Conservation (phyloP, 2,329 filamentous ascomycete genomes). For the Fusarium siculi region DNA sequence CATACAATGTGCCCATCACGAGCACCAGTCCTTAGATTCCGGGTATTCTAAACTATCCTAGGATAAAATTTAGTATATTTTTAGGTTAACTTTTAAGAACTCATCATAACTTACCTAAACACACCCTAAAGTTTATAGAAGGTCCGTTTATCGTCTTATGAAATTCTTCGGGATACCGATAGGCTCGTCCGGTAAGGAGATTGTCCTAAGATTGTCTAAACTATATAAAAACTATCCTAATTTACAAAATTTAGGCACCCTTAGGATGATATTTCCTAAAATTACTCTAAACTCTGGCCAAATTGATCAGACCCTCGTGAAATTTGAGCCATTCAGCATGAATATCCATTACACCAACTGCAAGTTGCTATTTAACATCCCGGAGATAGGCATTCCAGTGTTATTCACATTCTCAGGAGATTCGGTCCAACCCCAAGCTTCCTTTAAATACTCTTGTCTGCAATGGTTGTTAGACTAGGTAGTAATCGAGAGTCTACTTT, state of each 20-base stretch:
- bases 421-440: constrained; percentile 41
- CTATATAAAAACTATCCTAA: neutral
- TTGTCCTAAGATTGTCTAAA: neutral
- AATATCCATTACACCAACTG: constrained; percentile 9
- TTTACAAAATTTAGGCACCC: neutral
- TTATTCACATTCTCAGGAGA: constrained; percentile 24
- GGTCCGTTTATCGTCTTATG: too few relatives aligned
- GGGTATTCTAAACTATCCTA: too few relatives aligned
- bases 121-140: too few relatives aligned
- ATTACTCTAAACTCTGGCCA: neutral
- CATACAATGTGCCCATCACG: too few relatives aligned
- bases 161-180: too few relatives aligned
- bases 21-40: too few relatives aligned
- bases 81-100: too few relatives aligned
- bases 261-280: neutral
- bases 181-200: neutral
- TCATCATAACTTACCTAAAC: too few relatives aligned
- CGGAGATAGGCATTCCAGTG: constrained; percentile 35
- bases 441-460: constrained; percentile 40
- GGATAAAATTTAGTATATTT: too few relatives aligned
- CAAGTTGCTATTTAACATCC: constrained; percentile 35
- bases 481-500: rapidly evolving
- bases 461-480: neutral
- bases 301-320: neutral
- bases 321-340: too few relatives aligned